phyloP scores from a whole-genome alignment of 441 rosid genomes.

The Populus trichocarpa region DNA sequence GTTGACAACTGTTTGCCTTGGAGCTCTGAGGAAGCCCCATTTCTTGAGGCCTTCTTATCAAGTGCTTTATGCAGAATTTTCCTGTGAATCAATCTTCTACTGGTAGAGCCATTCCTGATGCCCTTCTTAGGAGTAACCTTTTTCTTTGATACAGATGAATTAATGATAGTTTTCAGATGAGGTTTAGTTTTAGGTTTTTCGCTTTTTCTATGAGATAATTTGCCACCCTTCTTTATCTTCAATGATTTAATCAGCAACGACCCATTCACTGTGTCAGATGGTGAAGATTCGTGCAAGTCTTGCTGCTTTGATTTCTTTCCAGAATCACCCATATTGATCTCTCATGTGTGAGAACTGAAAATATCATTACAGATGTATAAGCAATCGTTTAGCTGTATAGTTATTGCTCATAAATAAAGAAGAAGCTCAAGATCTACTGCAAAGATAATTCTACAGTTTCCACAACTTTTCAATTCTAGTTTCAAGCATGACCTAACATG shows the following conservation, averaged over 20 bases:
- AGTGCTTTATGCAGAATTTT: conserved; percentile 22
- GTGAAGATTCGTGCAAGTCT: conserved; percentile 35
- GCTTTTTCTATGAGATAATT: conserved; percentile 29
- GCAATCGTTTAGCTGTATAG: neutral
- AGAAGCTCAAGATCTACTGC: neutral
- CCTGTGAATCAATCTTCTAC: conserved; percentile 21
- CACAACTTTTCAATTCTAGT: neutral
- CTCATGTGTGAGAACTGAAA: conserved; percentile 16
- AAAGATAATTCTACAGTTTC: neutral
- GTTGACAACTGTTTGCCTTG: conserved; percentile 18
- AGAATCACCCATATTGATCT: conserved; percentile 36
- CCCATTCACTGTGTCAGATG: conserved; percentile 42
- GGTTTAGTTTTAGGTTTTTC: conserved; percentile 23
- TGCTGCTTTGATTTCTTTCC: conserved; percentile 29
- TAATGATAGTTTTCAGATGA: conserved; percentile 29
- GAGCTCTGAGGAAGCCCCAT: conserved; percentile 24
- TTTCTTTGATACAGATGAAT: conserved; percentile 30
- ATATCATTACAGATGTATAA: neutral
- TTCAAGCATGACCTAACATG: neutral
- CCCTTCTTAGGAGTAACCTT: conserved; percentile 19
- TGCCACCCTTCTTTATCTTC: conserved; percentile 35
- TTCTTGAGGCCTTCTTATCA: conserved; percentile 34
- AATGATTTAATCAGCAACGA: conserved; percentile 61
- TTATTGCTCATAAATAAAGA: neutral
- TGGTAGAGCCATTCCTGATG: conserved; percentile 20